Evolutionary conservation across 805 yeast genomes (phyloP).

Genomic region (Nakazawaea molendinolei): DNA sequence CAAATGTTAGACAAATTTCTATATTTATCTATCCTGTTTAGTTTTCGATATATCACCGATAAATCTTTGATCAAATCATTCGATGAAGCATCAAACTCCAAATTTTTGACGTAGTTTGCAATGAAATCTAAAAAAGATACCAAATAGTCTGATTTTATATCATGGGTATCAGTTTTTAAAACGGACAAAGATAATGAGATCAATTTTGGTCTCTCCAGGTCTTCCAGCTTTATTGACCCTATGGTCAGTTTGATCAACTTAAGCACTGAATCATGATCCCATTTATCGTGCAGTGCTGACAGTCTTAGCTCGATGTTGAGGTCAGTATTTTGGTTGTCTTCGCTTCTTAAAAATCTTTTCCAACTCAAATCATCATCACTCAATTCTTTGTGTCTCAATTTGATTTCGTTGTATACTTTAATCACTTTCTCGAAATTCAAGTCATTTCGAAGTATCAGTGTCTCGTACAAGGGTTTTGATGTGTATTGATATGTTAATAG

Average conservation of each 20-base stretch:
- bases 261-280: no score
- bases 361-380: constrained; percentile 5
- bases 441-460: constrained; percentile 10
- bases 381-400: constrained; percentile 2
- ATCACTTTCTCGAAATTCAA: background rate
- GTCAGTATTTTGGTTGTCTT: no score
- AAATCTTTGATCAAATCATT: constrained; percentile 9
- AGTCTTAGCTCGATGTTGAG: no score
- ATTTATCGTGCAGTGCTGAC: no score
- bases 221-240: no score
- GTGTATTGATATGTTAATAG: constrained; percentile 13
- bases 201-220: no score
- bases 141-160: background rate
- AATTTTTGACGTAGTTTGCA: constrained; percentile 15
- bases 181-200: no score
- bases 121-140: constrained; percentile 16
- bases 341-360: background rate
- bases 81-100: constrained; percentile 9
- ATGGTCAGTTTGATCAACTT: no score
- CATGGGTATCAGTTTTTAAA: no score
- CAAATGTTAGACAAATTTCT: constrained; percentile 40
- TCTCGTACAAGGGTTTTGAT: constrained; percentile 10
- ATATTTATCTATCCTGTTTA: constrained; percentile 30
- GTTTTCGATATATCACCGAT: constrained; percentile 15
- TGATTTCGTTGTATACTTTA: constrained; percentile 2